phyloP scores from a whole-genome alignment of 768 basidiomycete species.

The Kwoniella heveanensis region DNA sequence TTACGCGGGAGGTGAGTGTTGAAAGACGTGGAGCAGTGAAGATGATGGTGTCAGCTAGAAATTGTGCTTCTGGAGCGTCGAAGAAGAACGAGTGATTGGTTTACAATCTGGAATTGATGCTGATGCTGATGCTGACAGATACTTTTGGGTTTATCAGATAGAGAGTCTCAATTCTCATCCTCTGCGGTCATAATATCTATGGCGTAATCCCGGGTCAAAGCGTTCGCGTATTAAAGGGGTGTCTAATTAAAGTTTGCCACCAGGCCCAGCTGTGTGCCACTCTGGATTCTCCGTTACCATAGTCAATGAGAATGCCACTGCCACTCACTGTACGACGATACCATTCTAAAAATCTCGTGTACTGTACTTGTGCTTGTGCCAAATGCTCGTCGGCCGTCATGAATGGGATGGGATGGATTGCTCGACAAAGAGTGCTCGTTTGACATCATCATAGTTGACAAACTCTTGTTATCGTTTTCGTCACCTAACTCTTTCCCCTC shows the following conservation, averaged over 20 bases:
- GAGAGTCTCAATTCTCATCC: too few relatives aligned
- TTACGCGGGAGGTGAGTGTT: not conserved
- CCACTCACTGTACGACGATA: too few relatives aligned
- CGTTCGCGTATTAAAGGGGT: not conserved
- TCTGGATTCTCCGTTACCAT: not conserved
- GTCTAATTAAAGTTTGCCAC: not conserved
- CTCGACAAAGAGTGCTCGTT: not conserved
- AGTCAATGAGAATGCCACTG: too few relatives aligned
- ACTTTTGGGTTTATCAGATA: not conserved
- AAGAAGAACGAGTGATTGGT: too few relatives aligned
- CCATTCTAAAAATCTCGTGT: not conserved
- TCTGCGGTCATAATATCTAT: too few relatives aligned
- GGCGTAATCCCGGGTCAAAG: not conserved
- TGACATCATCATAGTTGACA: slow-evolving; percentile 3
- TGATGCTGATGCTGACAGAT: too few relatives aligned
- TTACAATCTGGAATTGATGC: too few relatives aligned
- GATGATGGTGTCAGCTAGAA: too few relatives aligned
- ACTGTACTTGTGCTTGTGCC: too few relatives aligned
- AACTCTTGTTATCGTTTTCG: not conserved
- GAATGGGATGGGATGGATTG: too few relatives aligned
- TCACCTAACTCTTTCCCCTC: not conserved
- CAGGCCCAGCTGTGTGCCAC: not conserved
- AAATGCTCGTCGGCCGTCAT: not conserved
- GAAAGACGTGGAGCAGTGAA: not conserved
- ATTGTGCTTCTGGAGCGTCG: too few relatives aligned